Percentiles rank a stretch among this genome's conserved stretches.
Evolutionary conservation across 139 green algal genomes (phyloP).

Genomic region (Deuterostichococcus epilithicus): DNA sequence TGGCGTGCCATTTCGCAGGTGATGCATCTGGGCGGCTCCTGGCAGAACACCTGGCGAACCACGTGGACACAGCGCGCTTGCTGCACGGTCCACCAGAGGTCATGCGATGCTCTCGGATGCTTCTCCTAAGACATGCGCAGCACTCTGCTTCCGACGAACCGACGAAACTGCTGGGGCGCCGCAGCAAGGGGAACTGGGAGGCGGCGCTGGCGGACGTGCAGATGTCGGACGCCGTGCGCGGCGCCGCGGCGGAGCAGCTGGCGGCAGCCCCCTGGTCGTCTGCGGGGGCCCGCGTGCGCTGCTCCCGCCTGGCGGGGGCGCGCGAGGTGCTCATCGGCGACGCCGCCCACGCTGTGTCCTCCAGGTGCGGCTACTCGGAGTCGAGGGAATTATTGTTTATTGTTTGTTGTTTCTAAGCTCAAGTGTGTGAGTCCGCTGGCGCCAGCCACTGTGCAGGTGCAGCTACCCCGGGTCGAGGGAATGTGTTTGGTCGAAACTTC

Average conservation of each 20-base stretch:
- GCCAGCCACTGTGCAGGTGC: too few species aligned
- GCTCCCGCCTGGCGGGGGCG: conserved; percentile 35
- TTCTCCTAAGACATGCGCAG: too few species aligned
- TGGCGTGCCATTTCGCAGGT: background rate
- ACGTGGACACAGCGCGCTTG: conserved; percentile 41
- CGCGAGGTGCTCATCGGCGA: conserved; percentile 53
- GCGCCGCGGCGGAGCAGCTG: conserved; percentile 4
- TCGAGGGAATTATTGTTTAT: too few species aligned
- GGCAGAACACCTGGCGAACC: conserved; percentile 18
- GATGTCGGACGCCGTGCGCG: background rate
- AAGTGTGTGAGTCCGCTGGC: too few species aligned
- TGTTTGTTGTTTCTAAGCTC: too few species aligned
- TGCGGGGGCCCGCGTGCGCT: conserved; percentile 18
- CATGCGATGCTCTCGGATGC: conserved; percentile 40
- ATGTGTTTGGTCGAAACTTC: too few species aligned
- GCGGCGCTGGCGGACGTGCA: background rate
- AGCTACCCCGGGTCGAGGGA: too few species aligned
- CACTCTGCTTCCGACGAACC: conserved; percentile 13
- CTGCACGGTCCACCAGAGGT: conserved; percentile 28
- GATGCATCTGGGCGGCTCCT: conserved; percentile 13
- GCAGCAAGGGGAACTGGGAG: conserved; percentile 3
- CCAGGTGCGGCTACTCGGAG: conserved; percentile 39
- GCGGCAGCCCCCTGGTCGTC: background rate
- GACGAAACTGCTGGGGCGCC: conserved; percentile 13
- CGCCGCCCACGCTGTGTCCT: conserved; percentile 58